A percentile compares a stretch with the other conserved stretches of the same genome.
Conservation (phyloP, 192 early-diverging fungal genomes). For the Globomyces pollinis-pini region DNA sequence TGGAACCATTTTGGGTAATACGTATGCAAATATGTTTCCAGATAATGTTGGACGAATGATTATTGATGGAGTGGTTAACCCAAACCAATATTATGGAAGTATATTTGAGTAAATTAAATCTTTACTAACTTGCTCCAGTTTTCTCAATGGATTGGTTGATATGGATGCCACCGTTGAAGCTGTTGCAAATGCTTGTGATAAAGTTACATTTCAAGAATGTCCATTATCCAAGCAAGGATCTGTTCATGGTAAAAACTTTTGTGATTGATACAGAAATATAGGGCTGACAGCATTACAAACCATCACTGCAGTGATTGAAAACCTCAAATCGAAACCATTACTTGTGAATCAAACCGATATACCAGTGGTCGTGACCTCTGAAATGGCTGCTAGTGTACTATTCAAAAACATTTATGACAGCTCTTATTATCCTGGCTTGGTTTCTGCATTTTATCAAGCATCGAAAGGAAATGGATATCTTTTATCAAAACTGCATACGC, state of each 20-base stretch:
- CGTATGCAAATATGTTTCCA: constrained; percentile 33
- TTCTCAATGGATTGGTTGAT: background rate
- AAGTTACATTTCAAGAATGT: background rate
- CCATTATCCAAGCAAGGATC: too few relatives aligned
- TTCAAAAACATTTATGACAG: constrained; percentile 13
- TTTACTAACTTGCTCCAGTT: background rate
- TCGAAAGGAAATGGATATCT: constrained; percentile 10
- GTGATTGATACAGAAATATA: too few relatives aligned
- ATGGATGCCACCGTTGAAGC: background rate
- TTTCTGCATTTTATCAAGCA: background rate
- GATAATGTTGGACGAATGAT: constrained; percentile 24
- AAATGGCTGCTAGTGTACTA: background rate
- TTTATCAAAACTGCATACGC: too few relatives aligned
- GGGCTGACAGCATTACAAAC: background rate
- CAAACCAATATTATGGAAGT: background rate
- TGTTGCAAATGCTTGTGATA: background rate
- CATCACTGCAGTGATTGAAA: background rate
- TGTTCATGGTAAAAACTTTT: too few relatives aligned
- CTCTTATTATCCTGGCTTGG: constrained; percentile 12
- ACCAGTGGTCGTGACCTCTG: constrained; percentile 6
- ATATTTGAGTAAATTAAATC: background rate
- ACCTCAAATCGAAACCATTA: background rate
- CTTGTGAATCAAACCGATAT: too few relatives aligned
- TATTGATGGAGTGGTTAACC: constrained; percentile 30
- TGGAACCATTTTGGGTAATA: constrained; percentile 25